Evolutionary conservation across 1,139 yeast genomes (phyloP).

Genomic region (Magnusiomyces clavatus): DNA sequence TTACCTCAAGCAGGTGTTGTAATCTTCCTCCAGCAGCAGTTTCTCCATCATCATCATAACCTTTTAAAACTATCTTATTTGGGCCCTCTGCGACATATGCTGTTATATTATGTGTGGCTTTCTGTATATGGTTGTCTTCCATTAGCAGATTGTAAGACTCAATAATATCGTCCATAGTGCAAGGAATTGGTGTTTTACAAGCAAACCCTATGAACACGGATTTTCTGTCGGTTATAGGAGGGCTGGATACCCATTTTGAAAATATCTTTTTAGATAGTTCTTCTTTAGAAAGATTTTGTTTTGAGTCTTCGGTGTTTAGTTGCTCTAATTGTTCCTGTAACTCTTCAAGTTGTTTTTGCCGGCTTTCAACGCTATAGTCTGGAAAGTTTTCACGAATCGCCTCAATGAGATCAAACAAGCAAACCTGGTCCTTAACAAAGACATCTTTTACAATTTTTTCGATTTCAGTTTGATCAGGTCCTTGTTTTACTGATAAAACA

Average conservation of each 20-base stretch:
- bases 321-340: constrained; percentile 24
- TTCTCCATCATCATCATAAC: constrained; percentile 96
- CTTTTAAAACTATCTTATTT: constrained; percentile 53
- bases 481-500: constrained; percentile 36
- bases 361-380: background rate
- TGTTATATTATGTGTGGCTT: constrained; percentile 73
- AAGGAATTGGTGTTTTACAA: constrained; percentile 38
- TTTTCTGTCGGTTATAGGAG: constrained; percentile 72
- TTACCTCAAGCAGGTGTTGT: constrained; percentile 64
- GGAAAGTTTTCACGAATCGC: constrained; percentile 43
- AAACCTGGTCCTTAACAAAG: constrained; percentile 58
- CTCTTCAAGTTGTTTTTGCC: too few species aligned
- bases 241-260: constrained; percentile 68
- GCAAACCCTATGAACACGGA: constrained; percentile 83
- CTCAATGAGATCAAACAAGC: constrained; percentile 68
- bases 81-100: constrained; percentile 68
- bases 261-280: constrained; percentile 37
- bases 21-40: constrained; percentile 91
- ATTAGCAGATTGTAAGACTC: constrained; percentile 44
- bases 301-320: constrained; percentile 12
- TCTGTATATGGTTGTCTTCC: constrained; percentile 56
- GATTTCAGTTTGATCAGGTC: constrained; percentile 33
- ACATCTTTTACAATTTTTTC: constrained; percentile 42
- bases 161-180: constrained; percentile 55
- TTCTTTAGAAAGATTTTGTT: constrained; percentile 20